A percentile compares a stretch with the other conserved stretches of the same genome.
These are phyloP conservation scores for Rhynchospora breviuscula DNA, from an alignment of 176 grass and related monocot genomes.

Conservation along the genomic window DNA sequence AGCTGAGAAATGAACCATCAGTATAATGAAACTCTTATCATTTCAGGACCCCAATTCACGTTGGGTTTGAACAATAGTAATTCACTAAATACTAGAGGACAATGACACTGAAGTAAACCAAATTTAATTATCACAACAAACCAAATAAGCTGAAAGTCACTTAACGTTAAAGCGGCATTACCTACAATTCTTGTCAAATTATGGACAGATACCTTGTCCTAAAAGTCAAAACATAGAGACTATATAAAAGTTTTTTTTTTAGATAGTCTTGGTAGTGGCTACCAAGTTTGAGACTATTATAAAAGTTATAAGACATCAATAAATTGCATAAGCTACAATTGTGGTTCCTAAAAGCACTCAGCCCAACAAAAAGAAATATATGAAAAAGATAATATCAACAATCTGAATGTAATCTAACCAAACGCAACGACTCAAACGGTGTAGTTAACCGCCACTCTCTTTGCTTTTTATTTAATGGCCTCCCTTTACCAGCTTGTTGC, in stretches of 20 bases:
- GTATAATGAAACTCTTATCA: no score
- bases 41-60: background rate
- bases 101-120: background rate
- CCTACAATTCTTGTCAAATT: background rate
- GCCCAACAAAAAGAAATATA: background rate
- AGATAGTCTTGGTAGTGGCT: no score
- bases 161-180: background rate
- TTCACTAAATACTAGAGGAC: background rate
- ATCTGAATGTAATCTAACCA: conserved; percentile 78
- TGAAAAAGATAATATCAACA: conserved; percentile 33
- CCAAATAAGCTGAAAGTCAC: background rate
- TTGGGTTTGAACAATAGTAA: background rate
- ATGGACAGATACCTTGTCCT: background rate
- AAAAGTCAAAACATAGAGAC: background rate
- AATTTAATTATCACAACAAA: background rate
- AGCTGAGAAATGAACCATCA: no score
- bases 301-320: background rate
- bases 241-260: background rate
- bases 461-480: conserved; percentile 85
- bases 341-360: background rate
- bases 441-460: conserved; percentile 75
- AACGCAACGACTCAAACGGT: conserved; percentile 46
- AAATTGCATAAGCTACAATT: background rate
- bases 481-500: conserved; percentile 53
- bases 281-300: no score